These are phyloP conservation scores for Aspergillus niger DNA, from an alignment of 2,329 filamentous ascomycete genomes.

Conservation along the genomic window DNA sequence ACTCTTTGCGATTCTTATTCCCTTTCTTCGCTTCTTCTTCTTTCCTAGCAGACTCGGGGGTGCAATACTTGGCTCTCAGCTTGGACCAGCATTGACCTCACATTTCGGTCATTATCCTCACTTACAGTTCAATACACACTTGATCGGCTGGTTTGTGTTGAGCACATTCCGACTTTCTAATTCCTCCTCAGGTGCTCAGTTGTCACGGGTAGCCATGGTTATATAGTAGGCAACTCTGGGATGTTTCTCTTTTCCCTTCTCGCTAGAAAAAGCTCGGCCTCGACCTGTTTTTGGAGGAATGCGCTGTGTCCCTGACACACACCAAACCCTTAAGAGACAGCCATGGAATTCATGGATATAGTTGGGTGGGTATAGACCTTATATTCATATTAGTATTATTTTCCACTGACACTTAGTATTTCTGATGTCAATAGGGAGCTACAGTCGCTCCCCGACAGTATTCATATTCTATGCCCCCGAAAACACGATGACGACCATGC, in stretches of 20 bases:
- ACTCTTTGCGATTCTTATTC: background rate
- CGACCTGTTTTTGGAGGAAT: constrained; percentile 18
- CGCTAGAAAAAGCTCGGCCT: background rate
- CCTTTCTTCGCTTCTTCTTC: background rate
- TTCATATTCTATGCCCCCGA: constrained; percentile 70
- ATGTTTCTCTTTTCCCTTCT: background rate
- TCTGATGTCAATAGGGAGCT: constrained; percentile 38
- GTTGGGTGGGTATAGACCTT: constrained; percentile 39
- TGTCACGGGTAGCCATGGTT: constrained; percentile 18
- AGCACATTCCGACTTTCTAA: background rate
- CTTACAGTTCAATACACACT: background rate
- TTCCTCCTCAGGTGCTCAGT: background rate
- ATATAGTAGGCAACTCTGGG: constrained; percentile 13
- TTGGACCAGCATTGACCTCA: background rate
- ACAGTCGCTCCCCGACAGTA: constrained; percentile 47
- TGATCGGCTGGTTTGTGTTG: background rate
- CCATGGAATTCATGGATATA: constrained; percentile 46
- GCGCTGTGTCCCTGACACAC: constrained; percentile 7
- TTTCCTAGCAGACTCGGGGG: background rate
- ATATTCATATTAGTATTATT: background rate
- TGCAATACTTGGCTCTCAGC: background rate
- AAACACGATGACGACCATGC: constrained; percentile 63
- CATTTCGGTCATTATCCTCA: background rate
- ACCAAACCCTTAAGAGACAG: constrained; percentile 8
- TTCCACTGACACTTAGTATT: constrained; percentile 11